Evolutionary conservation across 768 basidiomycete genomes (phyloP).

Genomic region (Mycena epipterygia): DNA sequence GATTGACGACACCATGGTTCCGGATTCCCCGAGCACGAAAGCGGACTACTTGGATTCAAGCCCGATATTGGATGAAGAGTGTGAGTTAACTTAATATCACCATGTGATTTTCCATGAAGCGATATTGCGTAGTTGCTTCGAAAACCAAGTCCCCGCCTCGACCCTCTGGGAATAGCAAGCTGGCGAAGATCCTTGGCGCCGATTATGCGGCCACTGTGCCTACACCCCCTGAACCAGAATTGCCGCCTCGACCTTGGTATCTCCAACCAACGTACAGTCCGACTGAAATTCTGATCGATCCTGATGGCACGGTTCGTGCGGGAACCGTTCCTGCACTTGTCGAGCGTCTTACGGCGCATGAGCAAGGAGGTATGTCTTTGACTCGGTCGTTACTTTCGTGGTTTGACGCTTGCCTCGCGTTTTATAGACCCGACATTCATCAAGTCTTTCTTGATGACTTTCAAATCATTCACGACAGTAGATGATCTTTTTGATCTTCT

Average conservation of each 20-base stretch:
- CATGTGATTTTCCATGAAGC: background rate
- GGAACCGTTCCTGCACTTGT: slow-evolving; percentile 90
- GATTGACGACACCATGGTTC: slow-evolving; percentile 33
- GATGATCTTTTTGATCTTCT: slow-evolving; percentile 88
- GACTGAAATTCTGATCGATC: slow-evolving; percentile 87
- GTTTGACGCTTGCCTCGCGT: too few species aligned
- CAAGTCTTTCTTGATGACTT: slow-evolving; percentile 95
- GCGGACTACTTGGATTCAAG: slow-evolving; percentile 1
- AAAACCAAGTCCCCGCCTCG: slow-evolving; percentile 49
- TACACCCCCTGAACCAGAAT: slow-evolving; percentile 50
- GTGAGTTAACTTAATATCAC: slow-evolving; percentile 44
- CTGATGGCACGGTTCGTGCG: slow-evolving; percentile 86
- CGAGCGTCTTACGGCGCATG: slow-evolving; percentile 92
- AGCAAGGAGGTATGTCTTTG: slow-evolving; percentile 86
- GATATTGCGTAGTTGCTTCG: slow-evolving; percentile 32
- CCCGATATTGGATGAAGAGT: slow-evolving; percentile 46
- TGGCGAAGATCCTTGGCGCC: slow-evolving; percentile 76
- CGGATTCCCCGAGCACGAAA: slow-evolving; percentile 22
- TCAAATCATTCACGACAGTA: slow-evolving; percentile 91
- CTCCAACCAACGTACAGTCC: slow-evolving; percentile 84
- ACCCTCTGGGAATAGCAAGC: slow-evolving; percentile 62
- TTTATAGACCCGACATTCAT: slow-evolving; percentile 80
- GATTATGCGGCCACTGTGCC: slow-evolving; percentile 59
- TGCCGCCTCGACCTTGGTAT: slow-evolving; percentile 80
- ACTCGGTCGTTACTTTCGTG: too few species aligned